Percentiles rank a stretch among this genome's conserved stretches.
These are phyloP conservation scores for Pugionium cornutum DNA, from an alignment of 345 rosid genomes.

Conservation along the genomic window DNA sequence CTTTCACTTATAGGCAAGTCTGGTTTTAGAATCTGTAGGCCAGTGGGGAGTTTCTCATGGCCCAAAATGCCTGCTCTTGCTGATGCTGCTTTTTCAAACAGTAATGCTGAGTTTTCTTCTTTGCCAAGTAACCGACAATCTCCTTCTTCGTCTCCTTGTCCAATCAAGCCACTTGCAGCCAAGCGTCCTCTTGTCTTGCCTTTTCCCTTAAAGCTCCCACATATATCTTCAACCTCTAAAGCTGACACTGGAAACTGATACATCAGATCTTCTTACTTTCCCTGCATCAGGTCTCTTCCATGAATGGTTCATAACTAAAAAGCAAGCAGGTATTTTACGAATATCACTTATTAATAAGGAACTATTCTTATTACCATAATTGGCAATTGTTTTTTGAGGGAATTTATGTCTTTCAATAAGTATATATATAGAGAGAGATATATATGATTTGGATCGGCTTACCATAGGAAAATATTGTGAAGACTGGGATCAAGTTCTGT, in stretches of 20 bases:
- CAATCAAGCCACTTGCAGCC: constrained; percentile 57
- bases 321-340: too few species aligned
- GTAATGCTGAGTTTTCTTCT: constrained; percentile 48
- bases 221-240: constrained; percentile 33
- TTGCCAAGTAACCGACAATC: constrained; percentile 44
- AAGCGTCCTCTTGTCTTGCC: constrained; percentile 37
- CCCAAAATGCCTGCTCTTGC: constrained; percentile 50
- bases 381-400: too few species aligned
- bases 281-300: not conserved
- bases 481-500: too few species aligned
- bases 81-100: not conserved
- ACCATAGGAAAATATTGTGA: too few species aligned
- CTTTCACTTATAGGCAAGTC: constrained; percentile 46
- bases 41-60: constrained; percentile 75
- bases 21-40: constrained; percentile 84
- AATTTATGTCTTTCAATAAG: too few species aligned
- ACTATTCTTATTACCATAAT: too few species aligned
- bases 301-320: too few species aligned
- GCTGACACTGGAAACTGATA: constrained; percentile 14
- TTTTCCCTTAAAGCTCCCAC: constrained; percentile 32
- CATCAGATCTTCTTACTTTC: constrained; percentile 16
- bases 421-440: too few species aligned
- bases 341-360: too few species aligned
- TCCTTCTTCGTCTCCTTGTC: constrained; percentile 35
- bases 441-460: too few species aligned